Evolutionary conservation across 495 filamentous ascomycete species (phyloP), one percentile per base, ranked within the genome.

Genomic region (Poronia punctata): DNA sequence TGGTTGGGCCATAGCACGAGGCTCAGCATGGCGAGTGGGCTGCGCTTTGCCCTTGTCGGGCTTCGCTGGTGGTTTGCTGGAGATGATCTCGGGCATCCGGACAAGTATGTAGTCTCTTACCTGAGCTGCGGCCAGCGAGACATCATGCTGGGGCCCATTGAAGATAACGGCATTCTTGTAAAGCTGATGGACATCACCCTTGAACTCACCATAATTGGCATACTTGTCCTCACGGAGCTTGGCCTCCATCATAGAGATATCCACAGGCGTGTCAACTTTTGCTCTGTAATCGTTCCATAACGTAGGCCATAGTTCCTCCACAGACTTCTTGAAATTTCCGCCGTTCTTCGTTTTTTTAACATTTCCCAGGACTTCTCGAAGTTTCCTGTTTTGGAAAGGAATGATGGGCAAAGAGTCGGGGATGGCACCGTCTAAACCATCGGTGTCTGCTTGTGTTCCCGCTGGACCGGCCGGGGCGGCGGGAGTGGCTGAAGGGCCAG

Each of bases 341-440:
- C 88, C 80, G 43, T 80, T 78, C 53, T 87, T 82, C 26, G 84
- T 84, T 56, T 89, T 85, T 63, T 90, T 92, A 31, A 88, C 63
- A 45, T 80, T 84, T 18, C 78, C 76, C 8, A 95, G 58, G 12
- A 73, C 65, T 33, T 56, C 56, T 4, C 70, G 50, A 15, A 74
- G 53, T 37, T 67, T 69, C 43, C 65, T 71, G 23, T 44, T 56
- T 46, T 76, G 65, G 39, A 61, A 66, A 1, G 61, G 53, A 1
- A 74, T 69, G 18, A 79, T 66, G 2, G 55, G 51, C 33, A 59
- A 39, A 12, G 50, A 28, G 25, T 67, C 49, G 5, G 43, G 43
- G 0, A 61, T 46, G 0, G 50, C 46, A 1, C 45, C 26, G 30
- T 64, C 62, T 9, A 35, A n/a, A 50, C 38, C 7, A 28, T 50